Conservation (phyloP, 495 filamentous ascomycete species). For the Podospora fimiseda region DNA sequence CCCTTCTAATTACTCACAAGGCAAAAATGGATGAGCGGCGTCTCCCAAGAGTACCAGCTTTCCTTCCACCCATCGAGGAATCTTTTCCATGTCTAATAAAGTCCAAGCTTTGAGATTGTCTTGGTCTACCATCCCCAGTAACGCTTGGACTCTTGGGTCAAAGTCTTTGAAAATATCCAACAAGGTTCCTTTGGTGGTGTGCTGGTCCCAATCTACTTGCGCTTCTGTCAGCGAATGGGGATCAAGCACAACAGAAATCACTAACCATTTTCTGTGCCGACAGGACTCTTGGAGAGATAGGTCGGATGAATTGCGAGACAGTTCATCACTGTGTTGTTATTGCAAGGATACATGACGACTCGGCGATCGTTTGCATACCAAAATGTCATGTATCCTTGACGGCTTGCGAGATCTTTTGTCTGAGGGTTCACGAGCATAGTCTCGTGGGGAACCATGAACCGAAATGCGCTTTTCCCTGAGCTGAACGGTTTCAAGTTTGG, state of each 20-base stretch:
- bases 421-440: constrained; percentile 39
- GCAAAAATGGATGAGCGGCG: constrained; percentile 52
- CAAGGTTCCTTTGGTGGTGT: constrained; percentile 36
- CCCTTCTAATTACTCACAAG: neutral
- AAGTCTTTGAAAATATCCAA: constrained; percentile 46
- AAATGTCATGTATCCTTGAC: constrained; percentile 40
- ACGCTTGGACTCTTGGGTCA: constrained; percentile 32
- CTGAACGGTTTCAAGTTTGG: constrained; percentile 1
- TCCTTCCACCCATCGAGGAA: constrained; percentile 47
- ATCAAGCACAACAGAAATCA: neutral
- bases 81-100: constrained; percentile 48
- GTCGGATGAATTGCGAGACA: constrained; percentile 54
- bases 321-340: constrained; percentile 48
- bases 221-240: neutral
- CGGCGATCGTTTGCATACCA: constrained; percentile 43
- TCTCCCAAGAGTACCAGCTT: constrained; percentile 51
- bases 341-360: constrained; percentile 52
- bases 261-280: constrained; percentile 7
- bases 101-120: constrained; percentile 49
- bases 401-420: constrained; percentile 31
- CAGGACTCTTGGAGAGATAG: constrained; percentile 16
- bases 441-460: constrained; percentile 48
- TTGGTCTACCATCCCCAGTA: constrained; percentile 43
- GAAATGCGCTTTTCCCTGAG: constrained; percentile 50
- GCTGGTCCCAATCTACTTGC: constrained; percentile 40